These are phyloP conservation scores for Quercus robur DNA, from an alignment of 306 rosid genomes.

Conservation along the genomic window DNA sequence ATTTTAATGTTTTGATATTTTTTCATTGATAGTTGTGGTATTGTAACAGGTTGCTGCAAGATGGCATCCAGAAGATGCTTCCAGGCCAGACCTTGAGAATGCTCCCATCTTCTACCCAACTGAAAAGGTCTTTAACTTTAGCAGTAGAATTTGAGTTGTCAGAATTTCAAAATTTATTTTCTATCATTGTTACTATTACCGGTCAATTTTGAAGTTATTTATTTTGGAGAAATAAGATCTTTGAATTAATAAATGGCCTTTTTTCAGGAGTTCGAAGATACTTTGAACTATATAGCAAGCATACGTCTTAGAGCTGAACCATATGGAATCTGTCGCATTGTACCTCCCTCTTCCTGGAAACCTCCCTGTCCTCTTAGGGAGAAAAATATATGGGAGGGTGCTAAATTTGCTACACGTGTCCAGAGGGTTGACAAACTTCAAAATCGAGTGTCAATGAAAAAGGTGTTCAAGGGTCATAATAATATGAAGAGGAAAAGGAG, in stretches of 20 bases:
- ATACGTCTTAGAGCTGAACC: constrained; percentile 80
- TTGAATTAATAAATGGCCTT: constrained; percentile 24
- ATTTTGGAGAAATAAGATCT: constrained; percentile 22
- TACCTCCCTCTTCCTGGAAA: constrained; percentile 95
- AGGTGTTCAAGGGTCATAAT: constrained; percentile 45
- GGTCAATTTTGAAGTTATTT: constrained; percentile 9
- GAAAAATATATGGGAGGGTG: constrained; percentile 64
- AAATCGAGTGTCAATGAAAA: constrained; percentile 74
- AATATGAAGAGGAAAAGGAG: constrained; percentile 84
- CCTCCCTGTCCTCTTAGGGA: constrained; percentile 91
- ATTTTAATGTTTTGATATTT: constrained; percentile 9
- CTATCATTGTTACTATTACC: constrained; percentile 16
- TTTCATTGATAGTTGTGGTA: constrained; percentile 32
- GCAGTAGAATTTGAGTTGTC: constrained; percentile 14
- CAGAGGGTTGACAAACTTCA: constrained; percentile 96
- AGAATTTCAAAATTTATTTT: neutral
- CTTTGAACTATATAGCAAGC: constrained; percentile 80
- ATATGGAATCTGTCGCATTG: constrained; percentile 95
- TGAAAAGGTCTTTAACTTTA: constrained; percentile 66
- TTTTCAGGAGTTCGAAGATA: constrained; percentile 86
- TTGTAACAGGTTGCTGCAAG: constrained; percentile 75
- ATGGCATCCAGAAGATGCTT: constrained; percentile 86
- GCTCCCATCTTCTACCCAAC: constrained; percentile 95
- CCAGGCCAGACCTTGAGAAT: constrained; percentile 63
- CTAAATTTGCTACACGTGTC: constrained; percentile 90